Evolutionary conservation across 805 yeast species (phyloP).

Genomic region (Hanseniaspora lindneri): DNA sequence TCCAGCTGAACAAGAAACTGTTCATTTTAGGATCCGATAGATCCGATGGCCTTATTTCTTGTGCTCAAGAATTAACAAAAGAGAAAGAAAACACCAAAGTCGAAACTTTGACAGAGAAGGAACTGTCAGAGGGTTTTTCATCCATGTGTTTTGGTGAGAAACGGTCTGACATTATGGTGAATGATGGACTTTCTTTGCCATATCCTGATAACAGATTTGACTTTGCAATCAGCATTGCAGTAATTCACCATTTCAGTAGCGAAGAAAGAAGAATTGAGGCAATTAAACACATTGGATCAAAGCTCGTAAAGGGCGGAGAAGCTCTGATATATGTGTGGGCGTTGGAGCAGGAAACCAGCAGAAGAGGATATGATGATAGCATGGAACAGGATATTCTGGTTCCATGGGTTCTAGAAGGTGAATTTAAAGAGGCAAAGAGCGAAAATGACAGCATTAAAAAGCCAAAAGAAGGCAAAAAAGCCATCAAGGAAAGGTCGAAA

Average conservation of each 20-base stretch:
- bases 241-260: slow-evolving; percentile 89
- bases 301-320: slow-evolving; percentile 48
- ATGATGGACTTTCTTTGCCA: slow-evolving; percentile 68
- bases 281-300: slow-evolving; percentile 51
- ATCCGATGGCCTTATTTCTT: slow-evolving; percentile 54
- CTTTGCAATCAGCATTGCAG: slow-evolving; percentile 91
- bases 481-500: slow-evolving; percentile 18
- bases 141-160: slow-evolving; percentile 15
- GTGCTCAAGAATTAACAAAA: slow-evolving; percentile 39
- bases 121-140: slow-evolving; percentile 11
- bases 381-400: slow-evolving; percentile 89
- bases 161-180: slow-evolving; percentile 47
- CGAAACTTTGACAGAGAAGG: slow-evolving; percentile 15
- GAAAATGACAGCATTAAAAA: slow-evolving; percentile 20
- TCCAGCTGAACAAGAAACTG: slow-evolving; percentile 56
- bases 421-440: slow-evolving; percentile 30
- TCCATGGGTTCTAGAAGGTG: slow-evolving; percentile 78
- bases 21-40: slow-evolving; percentile 64
- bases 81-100: slow-evolving; percentile 7
- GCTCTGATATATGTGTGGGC: slow-evolving; percentile 94
- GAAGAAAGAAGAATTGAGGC: slow-evolving; percentile 68
- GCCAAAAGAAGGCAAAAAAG: slow-evolving; percentile 25
- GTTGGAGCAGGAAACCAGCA: slow-evolving; percentile 71
- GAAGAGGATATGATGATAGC: slow-evolving; percentile 85
- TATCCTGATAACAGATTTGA: slow-evolving; percentile 41